Evolutionary conservation across 352 stramenopile species (phyloP).

Genomic region (Globisporangium spiculum): DNA sequence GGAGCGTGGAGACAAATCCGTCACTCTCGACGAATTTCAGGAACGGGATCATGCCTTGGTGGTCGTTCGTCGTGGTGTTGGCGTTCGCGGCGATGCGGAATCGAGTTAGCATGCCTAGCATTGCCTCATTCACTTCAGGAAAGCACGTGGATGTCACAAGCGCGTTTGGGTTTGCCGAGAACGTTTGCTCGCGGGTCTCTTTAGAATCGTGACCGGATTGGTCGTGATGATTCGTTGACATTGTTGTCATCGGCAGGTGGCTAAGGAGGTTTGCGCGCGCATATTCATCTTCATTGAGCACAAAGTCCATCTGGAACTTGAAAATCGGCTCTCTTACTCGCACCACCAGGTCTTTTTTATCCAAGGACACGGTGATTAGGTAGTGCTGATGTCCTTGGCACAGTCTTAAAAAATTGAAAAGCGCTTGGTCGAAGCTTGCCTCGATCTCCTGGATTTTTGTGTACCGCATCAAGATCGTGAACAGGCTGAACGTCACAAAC

Average conservation of each 20-base stretch:
- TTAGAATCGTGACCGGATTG: constrained; percentile 1
- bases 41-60: constrained; percentile 31
- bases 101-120: constrained; percentile 30
- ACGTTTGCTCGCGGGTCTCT: constrained; percentile 24
- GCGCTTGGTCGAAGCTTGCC: constrained; percentile 39
- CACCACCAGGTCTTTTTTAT: constrained; percentile 33
- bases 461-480: constrained; percentile 41
- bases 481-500: constrained; percentile 39
- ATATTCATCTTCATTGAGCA: constrained; percentile 49
- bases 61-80: constrained; percentile 15
- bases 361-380: constrained; percentile 39
- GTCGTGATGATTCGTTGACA: background rate
- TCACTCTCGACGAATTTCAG: constrained; percentile 58
- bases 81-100: constrained; percentile 15
- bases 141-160: constrained; percentile 41
- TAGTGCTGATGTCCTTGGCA: constrained; percentile 43
- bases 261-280: constrained; percentile 27
- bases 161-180: constrained; percentile 22
- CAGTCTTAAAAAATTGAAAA: constrained; percentile 35
- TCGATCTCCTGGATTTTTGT: constrained; percentile 52
- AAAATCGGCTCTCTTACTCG: constrained; percentile 47
- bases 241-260: constrained; percentile 11
- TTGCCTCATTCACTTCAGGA: constrained; percentile 31
- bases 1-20: constrained; percentile 43
- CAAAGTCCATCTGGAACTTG: constrained; percentile 58